Base-by-base conservation (phyloP, 2,329 filamentous ascomycete species). In the Peltaster fructicola region DNA sequence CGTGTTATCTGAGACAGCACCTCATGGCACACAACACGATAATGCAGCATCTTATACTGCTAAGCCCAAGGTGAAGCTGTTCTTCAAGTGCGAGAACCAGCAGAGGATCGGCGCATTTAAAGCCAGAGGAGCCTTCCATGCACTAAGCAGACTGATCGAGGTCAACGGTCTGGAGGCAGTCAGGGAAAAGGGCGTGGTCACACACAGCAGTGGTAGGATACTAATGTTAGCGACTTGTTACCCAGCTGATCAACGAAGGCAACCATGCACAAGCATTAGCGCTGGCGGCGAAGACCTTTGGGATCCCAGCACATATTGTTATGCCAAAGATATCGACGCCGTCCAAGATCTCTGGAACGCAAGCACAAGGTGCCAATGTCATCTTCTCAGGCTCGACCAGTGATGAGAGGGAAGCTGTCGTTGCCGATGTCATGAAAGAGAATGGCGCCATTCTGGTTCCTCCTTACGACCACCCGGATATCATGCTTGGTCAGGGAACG, bases 61-160 rank as follows among this genome's bases (percentile, higher is more conserved):
- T 1, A 54, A 48, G 3, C 80, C 80, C 0, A 65, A 54, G 25
- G 55, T 91, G 17, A 61, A 69, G 7, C 60, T 93, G 26, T 85
- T 77, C 57, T 90, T 93, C 65, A 93, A 93, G 57, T 88, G 79
- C 50, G 84, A 93, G 59, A 92, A 92, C 50, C 57, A 79, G 27
- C 84, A 93, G 57, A 70, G 71, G 29, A 69, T 88, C 26, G 84
- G 84, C 26, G 84, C 84, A 1, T 93, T 93, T 58, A 93, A 93
- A 55, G 75, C 70, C n/a, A 61, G 84, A 3, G 84, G 82, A 4
- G 84, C 82, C 1, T 91, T 91, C 40, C 79, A 91, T 49, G 80
- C 82, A 2, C 46, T 90, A 20, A 62, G 69, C 42, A 54, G 74
- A 30, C 52, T 91, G 42, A 67, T 73, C 44, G 57, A 71, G 15